These are phyloP conservation scores for Stramenopiles sp. DNA, from an alignment of 352 stramenopile genomes.

Conservation along the genomic window DNA sequence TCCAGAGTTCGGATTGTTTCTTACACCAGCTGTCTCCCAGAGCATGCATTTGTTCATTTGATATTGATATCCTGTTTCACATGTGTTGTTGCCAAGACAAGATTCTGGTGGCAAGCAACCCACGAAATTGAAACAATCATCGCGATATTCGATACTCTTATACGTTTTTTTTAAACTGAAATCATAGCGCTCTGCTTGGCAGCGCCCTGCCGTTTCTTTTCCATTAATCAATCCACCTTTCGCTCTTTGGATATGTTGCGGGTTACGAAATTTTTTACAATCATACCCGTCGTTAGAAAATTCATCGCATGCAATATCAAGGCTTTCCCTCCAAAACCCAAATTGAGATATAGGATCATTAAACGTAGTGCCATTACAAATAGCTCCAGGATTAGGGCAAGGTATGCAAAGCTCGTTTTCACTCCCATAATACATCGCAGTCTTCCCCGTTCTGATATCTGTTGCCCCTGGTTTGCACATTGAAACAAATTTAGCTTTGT, in stretches of 20 bases:
- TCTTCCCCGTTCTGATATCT: neutral
- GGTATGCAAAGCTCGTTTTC: conserved; percentile 2
- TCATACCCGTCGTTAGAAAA: neutral
- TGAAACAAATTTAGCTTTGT: neutral
- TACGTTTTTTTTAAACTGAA: neutral
- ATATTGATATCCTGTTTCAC: conserved; percentile 1
- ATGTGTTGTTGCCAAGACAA: conserved; percentile 5
- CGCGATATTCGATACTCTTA: neutral
- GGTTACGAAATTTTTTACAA: neutral
- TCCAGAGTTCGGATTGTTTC: neutral
- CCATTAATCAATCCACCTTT: conserved; percentile 1
- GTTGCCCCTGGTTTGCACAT: conserved; percentile 6
- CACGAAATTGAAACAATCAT: conserved; percentile 7
- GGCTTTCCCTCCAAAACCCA: conserved; percentile 6
- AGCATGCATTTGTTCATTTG: conserved; percentile 4
- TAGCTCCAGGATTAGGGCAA: conserved; percentile 1
- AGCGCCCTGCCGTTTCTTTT: neutral
- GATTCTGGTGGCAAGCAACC: conserved; percentile 2
- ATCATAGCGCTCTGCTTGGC: conserved; percentile 1
- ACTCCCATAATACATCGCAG: neutral
- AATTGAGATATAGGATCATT: neutral
- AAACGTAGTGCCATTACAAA: neutral
- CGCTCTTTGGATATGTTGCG: neutral
- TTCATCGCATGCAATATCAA: conserved; percentile 1
- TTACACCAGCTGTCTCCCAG: neutral